Evolutionary conservation across 108 stramenopile genomes (phyloP).

Genomic region (Schizochytrium sp.): DNA sequence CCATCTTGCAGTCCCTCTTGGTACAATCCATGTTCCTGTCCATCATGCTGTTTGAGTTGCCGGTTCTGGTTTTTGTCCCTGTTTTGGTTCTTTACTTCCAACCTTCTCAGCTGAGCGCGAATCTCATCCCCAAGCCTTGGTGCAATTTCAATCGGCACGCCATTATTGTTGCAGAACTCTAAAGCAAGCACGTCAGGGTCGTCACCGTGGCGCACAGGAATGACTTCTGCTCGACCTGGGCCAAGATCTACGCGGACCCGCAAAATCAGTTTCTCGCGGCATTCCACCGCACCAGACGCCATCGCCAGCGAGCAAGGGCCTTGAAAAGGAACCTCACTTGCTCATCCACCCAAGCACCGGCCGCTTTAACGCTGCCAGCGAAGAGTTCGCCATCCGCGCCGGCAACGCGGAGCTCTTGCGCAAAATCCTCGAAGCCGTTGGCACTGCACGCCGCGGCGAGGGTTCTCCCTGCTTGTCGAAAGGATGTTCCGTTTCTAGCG

Average conservation of each 20-base stretch:
- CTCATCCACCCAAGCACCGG: too few relatives aligned
- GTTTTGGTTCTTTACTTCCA: not conserved
- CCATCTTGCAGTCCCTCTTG: not conserved
- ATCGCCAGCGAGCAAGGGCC: too few relatives aligned
- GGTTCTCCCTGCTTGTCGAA: too few relatives aligned
- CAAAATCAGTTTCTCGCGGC: not conserved
- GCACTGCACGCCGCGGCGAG: too few relatives aligned
- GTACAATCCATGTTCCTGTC: not conserved
- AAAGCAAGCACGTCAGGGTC: conserved; percentile 10
- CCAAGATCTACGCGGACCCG: conserved; percentile 45
- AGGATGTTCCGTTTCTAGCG: too few relatives aligned
- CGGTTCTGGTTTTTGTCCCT: not conserved
- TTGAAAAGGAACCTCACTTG: too few relatives aligned
- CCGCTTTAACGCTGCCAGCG: too few relatives aligned
- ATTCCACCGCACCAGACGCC: too few relatives aligned
- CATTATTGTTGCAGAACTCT: not conserved
- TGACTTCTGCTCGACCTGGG: not conserved
- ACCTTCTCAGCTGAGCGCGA: conserved; percentile 4
- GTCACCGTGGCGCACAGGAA: conserved; percentile 48
- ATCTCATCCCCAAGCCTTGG: conserved; percentile 45
- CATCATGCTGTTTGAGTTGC: not conserved
- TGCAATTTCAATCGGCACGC: not conserved
- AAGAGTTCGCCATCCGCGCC: too few relatives aligned
- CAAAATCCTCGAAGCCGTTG: too few relatives aligned
- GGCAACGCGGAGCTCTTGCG: too few relatives aligned